phyloP scores from a whole-genome alignment of 495 filamentous ascomycete genomes.

The Penicillium subrubescens region DNA sequence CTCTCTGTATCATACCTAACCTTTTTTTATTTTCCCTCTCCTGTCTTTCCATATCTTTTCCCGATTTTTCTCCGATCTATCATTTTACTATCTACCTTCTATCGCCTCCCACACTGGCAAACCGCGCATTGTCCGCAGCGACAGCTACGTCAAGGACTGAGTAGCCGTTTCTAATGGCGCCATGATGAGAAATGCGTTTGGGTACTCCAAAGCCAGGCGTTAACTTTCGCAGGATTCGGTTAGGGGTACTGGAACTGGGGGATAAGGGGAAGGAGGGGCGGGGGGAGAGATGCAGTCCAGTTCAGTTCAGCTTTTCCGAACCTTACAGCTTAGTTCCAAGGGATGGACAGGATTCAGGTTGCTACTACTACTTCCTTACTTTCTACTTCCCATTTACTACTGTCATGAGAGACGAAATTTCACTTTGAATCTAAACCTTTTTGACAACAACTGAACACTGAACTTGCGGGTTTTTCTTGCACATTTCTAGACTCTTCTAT shows the following conservation, averaged over 20 bases:
- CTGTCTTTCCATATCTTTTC: background rate
- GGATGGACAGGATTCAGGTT: constrained; percentile 6
- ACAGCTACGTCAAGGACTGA: constrained; percentile 81
- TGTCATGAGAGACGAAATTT: constrained; percentile 14
- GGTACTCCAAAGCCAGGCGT: background rate
- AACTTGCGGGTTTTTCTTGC: background rate
- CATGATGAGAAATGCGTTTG: background rate
- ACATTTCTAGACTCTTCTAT: background rate
- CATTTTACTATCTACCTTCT: constrained; percentile 3
- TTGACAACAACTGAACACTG: background rate
- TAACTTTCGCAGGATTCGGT: constrained; percentile 2
- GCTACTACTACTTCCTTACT: constrained; percentile 1
- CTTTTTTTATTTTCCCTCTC: background rate
- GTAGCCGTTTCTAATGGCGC: constrained; percentile 56
- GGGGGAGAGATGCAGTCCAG: no score
- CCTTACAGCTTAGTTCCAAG: background rate
- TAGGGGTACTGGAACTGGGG: background rate
- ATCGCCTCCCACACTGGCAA: constrained; percentile 84
- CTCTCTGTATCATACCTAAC: constrained; percentile 30
- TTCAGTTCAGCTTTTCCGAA: no score
- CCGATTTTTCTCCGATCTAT: background rate
- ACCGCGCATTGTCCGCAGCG: constrained; percentile 73
- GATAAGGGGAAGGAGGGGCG: background rate
- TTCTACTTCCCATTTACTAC: background rate
- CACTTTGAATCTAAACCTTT: constrained; percentile 2